phyloP scores from a whole-genome alignment of 163 green algal species.

The Trebouxiophyceae sp. region DNA sequence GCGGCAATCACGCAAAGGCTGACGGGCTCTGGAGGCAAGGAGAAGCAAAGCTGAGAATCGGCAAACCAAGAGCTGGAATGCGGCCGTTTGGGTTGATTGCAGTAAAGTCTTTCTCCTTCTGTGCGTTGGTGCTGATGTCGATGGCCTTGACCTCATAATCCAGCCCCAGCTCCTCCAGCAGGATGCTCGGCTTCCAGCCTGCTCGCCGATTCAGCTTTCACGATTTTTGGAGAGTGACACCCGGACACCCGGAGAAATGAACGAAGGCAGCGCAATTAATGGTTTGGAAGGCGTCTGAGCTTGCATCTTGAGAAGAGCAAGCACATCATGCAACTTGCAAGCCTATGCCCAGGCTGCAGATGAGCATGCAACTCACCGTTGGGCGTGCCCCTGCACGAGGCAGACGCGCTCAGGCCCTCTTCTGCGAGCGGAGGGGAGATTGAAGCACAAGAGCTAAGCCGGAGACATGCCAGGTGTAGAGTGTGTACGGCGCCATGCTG shows the following conservation, averaged over 20 bases:
- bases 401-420: background rate
- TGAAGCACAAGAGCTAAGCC: background rate
- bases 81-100: constrained; percentile 13
- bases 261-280: background rate
- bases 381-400: background rate
- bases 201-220: constrained; percentile 2
- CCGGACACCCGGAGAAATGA: background rate
- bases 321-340: too few species aligned
- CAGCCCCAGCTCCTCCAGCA: constrained; percentile 7
- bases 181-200: constrained; percentile 5
- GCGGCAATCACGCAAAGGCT: too few species aligned
- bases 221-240: background rate
- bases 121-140: constrained; percentile 15
- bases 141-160: constrained; percentile 23
- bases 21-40: background rate
- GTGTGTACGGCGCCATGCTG: background rate
- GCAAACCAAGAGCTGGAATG: constrained; percentile 3
- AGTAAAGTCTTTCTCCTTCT: constrained; percentile 25
- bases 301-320: too few species aligned
- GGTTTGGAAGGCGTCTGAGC: background rate
- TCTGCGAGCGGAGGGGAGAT: background rate
- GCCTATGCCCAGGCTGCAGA: too few species aligned
- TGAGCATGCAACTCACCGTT: background rate
- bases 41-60: background rate
- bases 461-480: background rate